Conservation (phyloP, 192 early-diverging fungal genomes). For the Cladochytrium replicatum region DNA sequence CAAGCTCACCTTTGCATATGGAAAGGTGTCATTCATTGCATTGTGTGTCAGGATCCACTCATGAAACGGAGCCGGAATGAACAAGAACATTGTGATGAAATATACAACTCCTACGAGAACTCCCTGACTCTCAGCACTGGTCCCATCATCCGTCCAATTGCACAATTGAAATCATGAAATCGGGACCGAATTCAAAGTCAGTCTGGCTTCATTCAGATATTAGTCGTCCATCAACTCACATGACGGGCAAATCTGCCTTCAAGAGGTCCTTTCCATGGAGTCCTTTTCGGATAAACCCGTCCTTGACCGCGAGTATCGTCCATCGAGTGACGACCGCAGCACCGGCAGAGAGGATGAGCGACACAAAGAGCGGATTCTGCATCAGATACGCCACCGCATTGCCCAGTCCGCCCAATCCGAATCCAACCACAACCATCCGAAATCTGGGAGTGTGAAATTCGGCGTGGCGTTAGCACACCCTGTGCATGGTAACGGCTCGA, state of each 20-base stretch:
- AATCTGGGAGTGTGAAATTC: no score
- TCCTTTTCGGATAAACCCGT: conserved; percentile 67
- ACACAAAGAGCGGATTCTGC: conserved; percentile 66
- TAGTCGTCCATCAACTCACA: conserved; percentile 36
- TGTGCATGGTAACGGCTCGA: no score
- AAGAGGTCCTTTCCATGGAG: conserved; percentile 71
- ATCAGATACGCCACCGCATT: no score
- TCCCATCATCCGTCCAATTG: not conserved
- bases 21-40: conserved; percentile 21
- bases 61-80: conserved; percentile 91
- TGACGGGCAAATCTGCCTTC: conserved; percentile 60
- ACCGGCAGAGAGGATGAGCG: conserved; percentile 52
- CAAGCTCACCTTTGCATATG: not conserved
- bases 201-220: not conserved
- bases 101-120: conserved; percentile 81
- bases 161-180: not conserved
- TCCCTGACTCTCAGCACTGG: conserved; percentile 91
- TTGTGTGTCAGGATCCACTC: conserved; percentile 54
- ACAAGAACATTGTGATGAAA: conserved; percentile 75
- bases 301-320: conserved; percentile 51
- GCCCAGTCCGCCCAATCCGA: no score
- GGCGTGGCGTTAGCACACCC: no score
- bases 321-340: conserved; percentile 65
- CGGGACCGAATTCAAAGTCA: not conserved
- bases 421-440: no score